A percentile compares a stretch with the other conserved stretches of the same genome.
These are phyloP conservation scores for Candida maltosa DNA, from an alignment of 805 yeast species.

Conservation along the genomic window DNA sequence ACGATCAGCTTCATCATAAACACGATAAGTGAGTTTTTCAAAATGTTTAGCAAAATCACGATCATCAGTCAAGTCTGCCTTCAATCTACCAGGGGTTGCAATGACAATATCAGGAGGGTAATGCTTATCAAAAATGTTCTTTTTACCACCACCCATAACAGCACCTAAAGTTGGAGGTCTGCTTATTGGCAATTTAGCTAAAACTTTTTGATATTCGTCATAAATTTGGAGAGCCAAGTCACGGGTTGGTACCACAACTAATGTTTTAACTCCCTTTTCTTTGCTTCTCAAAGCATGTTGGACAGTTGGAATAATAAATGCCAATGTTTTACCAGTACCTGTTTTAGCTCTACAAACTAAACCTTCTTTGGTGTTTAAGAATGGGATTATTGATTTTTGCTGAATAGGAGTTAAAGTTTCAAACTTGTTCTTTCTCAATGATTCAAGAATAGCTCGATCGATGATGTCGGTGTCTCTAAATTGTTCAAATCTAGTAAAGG, in stretches of 20 bases:
- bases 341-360: slow-evolving; percentile 88
- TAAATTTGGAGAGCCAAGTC: slow-evolving; percentile 84
- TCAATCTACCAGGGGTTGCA: slow-evolving; percentile 87
- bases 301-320: slow-evolving; percentile 74
- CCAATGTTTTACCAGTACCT: slow-evolving; percentile 93
- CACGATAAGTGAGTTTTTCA: slow-evolving; percentile 54
- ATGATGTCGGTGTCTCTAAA: not conserved
- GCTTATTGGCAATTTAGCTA: slow-evolving; percentile 17
- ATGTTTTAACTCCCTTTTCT: slow-evolving; percentile 28
- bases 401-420: slow-evolving; percentile 67
- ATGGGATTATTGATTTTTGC: slow-evolving; percentile 56
- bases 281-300: slow-evolving; percentile 27
- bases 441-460: slow-evolving; percentile 16
- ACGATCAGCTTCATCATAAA: slow-evolving; percentile 91
- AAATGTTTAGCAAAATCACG: slow-evolving; percentile 46
- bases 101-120: slow-evolving; percentile 62
- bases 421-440: slow-evolving; percentile 44
- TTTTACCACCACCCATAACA: slow-evolving; percentile 74
- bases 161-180: slow-evolving; percentile 37
- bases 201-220: slow-evolving; percentile 54
- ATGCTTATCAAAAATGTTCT: slow-evolving; percentile 26
- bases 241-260: slow-evolving; percentile 85
- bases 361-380: slow-evolving; percentile 53
- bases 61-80: slow-evolving; percentile 46
- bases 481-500: slow-evolving; percentile 2